Evolutionary conservation across 2,329 filamentous ascomycete species (phyloP).

Genomic region (Aciculosporium take): DNA sequence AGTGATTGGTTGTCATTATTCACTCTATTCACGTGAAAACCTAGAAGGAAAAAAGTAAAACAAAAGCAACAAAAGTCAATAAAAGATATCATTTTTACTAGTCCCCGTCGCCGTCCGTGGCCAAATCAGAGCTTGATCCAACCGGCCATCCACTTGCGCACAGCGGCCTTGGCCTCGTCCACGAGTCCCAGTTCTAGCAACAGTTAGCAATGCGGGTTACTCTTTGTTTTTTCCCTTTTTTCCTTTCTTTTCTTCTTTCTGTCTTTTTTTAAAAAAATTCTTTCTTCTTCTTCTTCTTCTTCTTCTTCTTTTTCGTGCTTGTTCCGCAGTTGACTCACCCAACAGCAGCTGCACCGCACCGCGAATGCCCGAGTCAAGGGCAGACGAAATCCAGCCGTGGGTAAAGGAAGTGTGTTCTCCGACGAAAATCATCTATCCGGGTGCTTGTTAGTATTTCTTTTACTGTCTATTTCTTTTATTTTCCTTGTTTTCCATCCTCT

Average conservation of each 20-base stretch:
- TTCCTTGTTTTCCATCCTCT: neutral
- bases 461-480: too few species aligned
- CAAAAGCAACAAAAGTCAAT: too few species aligned
- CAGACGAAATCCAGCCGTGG: conserved; percentile 55
- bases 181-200: conserved; percentile 43
- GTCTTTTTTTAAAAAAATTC: too few species aligned
- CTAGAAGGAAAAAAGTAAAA: too few species aligned
- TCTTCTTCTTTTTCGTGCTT: too few species aligned
- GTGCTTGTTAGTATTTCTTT: neutral
- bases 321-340: conserved; percentile 17
- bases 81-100: too few species aligned
- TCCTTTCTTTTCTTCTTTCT: too few species aligned
- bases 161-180: conserved; percentile 53
- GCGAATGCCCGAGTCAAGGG: conserved; percentile 52
- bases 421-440: conserved; percentile 44
- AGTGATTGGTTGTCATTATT: too few species aligned
- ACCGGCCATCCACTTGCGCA: conserved; percentile 53
- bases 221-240: too few species aligned
- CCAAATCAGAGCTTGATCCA: conserved; percentile 32
- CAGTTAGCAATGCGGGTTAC: neutral
- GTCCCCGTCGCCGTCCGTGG: too few species aligned
- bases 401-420: conserved; percentile 59
- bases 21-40: too few species aligned
- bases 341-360: conserved; percentile 50
- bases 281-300: too few species aligned